These are phyloP conservation scores for Colletotrichum australisinense DNA, from an alignment of 2,329 filamentous ascomycete genomes.

Conservation along the genomic window DNA sequence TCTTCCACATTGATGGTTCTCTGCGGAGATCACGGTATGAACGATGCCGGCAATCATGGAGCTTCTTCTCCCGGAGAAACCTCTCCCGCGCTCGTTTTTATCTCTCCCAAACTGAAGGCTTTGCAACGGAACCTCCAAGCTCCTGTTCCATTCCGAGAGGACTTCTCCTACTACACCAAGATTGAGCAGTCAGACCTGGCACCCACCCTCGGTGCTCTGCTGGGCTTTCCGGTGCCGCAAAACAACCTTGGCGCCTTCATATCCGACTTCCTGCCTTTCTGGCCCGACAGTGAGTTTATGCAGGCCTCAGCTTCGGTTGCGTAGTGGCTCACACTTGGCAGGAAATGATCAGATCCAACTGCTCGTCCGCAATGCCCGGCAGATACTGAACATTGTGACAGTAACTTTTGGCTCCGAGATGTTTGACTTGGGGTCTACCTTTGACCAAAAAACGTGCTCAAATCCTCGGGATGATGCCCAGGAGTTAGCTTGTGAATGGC, in stretches of 20 bases:
- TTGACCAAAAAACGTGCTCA: slow-evolving; percentile 40
- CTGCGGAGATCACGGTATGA: slow-evolving; percentile 99
- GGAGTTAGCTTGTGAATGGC: slow-evolving; percentile 78
- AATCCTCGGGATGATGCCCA: slow-evolving; percentile 61
- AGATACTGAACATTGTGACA: slow-evolving; percentile 81
- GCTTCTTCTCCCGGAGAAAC: slow-evolving; percentile 95
- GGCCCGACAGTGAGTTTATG: slow-evolving; percentile 69
- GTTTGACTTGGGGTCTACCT: slow-evolving; percentile 46
- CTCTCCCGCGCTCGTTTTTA: slow-evolving; percentile 90
- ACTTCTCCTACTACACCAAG: slow-evolving; percentile 85
- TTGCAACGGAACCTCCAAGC: slow-evolving; percentile 57
- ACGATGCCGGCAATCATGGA: slow-evolving; percentile 96
- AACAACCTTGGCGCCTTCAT: slow-evolving; percentile 94
- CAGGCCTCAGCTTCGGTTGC: slow-evolving; percentile 4
- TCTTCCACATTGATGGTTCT: slow-evolving; percentile 84
- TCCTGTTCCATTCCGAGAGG: slow-evolving; percentile 70
- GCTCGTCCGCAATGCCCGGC: slow-evolving; percentile 80
- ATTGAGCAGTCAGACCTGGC: slow-evolving; percentile 97
- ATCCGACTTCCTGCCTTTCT: slow-evolving; percentile 80
- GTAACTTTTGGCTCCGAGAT: slow-evolving; percentile 72
- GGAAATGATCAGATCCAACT: slow-evolving; percentile 72
- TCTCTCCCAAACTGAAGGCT: slow-evolving; percentile 82
- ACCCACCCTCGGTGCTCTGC: slow-evolving; percentile 85
- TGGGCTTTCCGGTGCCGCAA: slow-evolving; percentile 88
- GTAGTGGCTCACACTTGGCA: slow-evolving; percentile 42